phyloP scores from a whole-genome alignment of 371 early-diverging fungal species.

The Dinochytrium kinnereticum region DNA sequence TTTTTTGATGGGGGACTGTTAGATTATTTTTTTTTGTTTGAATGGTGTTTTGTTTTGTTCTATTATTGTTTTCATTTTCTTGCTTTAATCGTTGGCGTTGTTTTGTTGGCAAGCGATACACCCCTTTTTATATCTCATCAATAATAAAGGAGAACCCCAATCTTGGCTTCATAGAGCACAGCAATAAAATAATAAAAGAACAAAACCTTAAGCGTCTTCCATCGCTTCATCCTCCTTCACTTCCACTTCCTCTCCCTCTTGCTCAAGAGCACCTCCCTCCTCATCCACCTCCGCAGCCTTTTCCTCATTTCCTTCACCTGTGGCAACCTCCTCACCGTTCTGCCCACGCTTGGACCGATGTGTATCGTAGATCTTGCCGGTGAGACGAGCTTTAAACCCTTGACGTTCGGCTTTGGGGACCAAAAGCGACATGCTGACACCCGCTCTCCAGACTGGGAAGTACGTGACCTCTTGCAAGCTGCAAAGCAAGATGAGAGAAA shows the following conservation, averaged over 20 bases:
- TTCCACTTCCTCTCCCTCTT: background rate
- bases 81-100: background rate
- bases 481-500: constrained; percentile 27
- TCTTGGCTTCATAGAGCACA: no score
- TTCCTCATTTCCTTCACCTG: background rate
- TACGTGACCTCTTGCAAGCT: constrained; percentile 55
- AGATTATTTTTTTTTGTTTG: no score
- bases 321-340: background rate
- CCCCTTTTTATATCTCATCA: no score
- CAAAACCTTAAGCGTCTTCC: background rate
- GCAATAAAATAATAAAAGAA: background rate
- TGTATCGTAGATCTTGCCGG: constrained; percentile 32
- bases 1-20: background rate
- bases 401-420: constrained; percentile 71
- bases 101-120: background rate
- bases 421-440: constrained; percentile 70
- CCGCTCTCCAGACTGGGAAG: constrained; percentile 79
- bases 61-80: no score
- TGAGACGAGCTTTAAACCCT: constrained; percentile 45
- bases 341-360: background rate
- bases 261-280: background rate
- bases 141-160: no score
- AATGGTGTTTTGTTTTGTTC: no score
- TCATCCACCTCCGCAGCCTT: background rate
- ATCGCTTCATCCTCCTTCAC: background rate